Base-by-base conservation (phyloP, 176 grass and related monocot species). In the Dactylis glomerata region DNA sequence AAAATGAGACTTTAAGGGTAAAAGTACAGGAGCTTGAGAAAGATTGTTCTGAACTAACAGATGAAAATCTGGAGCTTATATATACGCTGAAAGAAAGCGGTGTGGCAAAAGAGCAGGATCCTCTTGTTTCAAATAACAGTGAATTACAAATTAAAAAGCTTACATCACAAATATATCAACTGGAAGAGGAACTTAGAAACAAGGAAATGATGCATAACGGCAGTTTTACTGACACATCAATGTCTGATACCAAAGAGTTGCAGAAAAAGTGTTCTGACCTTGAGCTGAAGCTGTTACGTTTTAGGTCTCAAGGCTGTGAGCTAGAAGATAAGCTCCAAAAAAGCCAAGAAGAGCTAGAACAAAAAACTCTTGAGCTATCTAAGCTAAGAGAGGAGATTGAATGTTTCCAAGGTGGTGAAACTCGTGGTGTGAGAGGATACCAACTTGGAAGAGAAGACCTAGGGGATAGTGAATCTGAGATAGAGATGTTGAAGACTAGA, bases 21-120 rank as follows among this genome's bases (percentile, higher is more conserved):
- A 96, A 99, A 88, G 34, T 94, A 84, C 87, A 94, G 51, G 97
- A 99, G 76, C 86, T 99, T 68, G 97, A 99, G 91, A 94, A 79
- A 51, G 91, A 99, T 85, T 96, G 88, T 83, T 85, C 86, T 68
- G 90, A 99, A 84, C 83, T 99, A 83, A 96, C 97, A 78, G 89
- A 94, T 82, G 93, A 99, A 91, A 96, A 99, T 86, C 70, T 99
- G 81, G 93, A 96, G 41, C 87, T 99, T 83, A 88, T 92, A 81
- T 94, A 89, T 71, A 92, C 89, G 78, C 69, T 91, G 75, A 94
- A 96, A 88, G 81, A 92, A 80, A 87, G 28, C 38, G 82, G 83
- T 9, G 10, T 31, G 26, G 72, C 61, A 76, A 89, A 84, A 37
- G 86, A 80, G 49, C 76, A 90, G 47, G 71, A 73, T 86, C 66